phyloP scores from a whole-genome alignment of 176 grass and related monocot species.

The Rhipidocladum racemiflorum region DNA sequence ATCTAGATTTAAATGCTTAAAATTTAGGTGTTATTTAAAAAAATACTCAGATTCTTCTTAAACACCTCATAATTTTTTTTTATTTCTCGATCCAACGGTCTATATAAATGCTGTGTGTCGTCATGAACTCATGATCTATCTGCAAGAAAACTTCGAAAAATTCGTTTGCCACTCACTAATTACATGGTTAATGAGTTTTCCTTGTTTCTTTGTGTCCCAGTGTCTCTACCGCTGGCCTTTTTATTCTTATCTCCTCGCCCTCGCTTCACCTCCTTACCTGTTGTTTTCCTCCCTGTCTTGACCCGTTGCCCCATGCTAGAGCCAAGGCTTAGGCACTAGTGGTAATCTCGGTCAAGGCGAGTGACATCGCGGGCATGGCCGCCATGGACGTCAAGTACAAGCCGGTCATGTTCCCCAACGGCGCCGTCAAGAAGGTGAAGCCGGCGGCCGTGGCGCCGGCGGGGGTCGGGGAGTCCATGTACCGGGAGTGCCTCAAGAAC shows the following conservation, averaged over 20 bases:
- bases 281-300: constrained; percentile 36
- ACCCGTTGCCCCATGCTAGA: constrained; percentile 18
- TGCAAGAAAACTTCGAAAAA: not conserved
- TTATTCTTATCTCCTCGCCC: constrained; percentile 36
- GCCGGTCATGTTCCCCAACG: constrained; percentile 66
- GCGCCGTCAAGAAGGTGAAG: constrained; percentile 64
- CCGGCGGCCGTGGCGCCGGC: constrained; percentile 21
- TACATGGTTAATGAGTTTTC: not conserved
- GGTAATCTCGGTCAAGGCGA: constrained; percentile 32
- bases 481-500: constrained; percentile 97
- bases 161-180: not conserved
- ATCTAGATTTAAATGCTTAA: no score
- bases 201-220: not conserved
- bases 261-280: constrained; percentile 42
- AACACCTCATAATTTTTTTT: no score
- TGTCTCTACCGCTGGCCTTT: not conserved
- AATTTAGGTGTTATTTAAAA: no score
- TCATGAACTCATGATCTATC: constrained; percentile 19
- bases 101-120: not conserved
- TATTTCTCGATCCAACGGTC: not conserved
- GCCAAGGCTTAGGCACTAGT: constrained; percentile 25
- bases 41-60: no score
- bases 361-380: constrained; percentile 22
- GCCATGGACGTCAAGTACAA: constrained; percentile 59
- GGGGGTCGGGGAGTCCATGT: constrained; percentile 27